These are phyloP conservation scores for Boletus smithii DNA, from an alignment of 1,284 basidiomycete species.

Conservation along the genomic window DNA sequence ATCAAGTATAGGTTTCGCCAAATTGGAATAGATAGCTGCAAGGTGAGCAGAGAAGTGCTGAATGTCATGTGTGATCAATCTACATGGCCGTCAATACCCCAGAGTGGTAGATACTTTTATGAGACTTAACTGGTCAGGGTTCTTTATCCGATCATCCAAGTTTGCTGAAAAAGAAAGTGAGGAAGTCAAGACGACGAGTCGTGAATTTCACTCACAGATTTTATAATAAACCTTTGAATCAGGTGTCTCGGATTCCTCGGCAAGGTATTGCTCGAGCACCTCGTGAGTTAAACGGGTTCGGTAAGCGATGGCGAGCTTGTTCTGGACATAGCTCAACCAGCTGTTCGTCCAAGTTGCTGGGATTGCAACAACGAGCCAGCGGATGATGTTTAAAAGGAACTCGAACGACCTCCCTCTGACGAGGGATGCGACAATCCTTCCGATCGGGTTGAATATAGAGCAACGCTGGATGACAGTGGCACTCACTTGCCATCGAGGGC, in stretches of 20 bases:
- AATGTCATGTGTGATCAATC: conserved; percentile 94
- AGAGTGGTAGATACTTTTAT: not conserved
- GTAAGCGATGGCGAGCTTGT: conserved; percentile 90
- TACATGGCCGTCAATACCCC: conserved; percentile 29
- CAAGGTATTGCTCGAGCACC: conserved; percentile 83
- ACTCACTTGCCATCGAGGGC: conserved; percentile 88
- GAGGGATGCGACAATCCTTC: conserved; percentile 89
- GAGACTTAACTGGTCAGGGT: conserved; percentile 80
- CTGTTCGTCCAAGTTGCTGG: conserved; percentile 97
- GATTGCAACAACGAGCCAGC: conserved; percentile 92
- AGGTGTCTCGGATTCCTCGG: conserved; percentile 59
- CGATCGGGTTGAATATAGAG: not conserved
- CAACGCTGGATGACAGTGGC: not conserved
- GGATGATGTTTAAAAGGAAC: conserved; percentile 83
- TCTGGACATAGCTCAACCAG: conserved; percentile 93
- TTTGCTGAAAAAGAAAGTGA: conserved; percentile 53
- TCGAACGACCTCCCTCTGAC: conserved; percentile 82
- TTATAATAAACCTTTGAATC: conserved; percentile 88
- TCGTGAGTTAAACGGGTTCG: conserved; percentile 84
- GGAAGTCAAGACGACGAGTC: not conserved
- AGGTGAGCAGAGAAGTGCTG: conserved; percentile 90
- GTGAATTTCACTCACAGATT: conserved; percentile 53
- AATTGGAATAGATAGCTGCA: conserved; percentile 91
- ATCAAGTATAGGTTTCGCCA: conserved; percentile 92
- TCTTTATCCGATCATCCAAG: conserved; percentile 93